Conservation (phyloP, 2,329 filamentous ascomycete genomes). For the Sporothrix pallida region DNA sequence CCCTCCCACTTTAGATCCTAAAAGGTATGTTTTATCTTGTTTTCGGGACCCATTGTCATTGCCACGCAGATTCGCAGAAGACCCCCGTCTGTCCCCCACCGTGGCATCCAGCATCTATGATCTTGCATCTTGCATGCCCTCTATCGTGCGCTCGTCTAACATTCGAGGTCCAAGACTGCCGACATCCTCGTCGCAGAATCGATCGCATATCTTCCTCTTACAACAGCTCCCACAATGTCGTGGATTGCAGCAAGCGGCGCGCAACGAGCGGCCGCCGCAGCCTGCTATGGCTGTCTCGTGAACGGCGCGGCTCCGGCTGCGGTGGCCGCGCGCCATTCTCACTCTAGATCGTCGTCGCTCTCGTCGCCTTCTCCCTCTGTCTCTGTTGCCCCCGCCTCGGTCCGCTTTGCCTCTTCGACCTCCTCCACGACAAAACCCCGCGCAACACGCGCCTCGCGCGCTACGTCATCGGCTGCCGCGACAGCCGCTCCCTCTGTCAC, state of each 20-base stretch:
- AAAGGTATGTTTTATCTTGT: slow-evolving; percentile 4
- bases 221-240: slow-evolving; percentile 33
- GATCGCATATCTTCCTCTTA: not conserved
- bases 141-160: not conserved
- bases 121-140: not conserved
- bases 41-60: not conserved
- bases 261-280: slow-evolving; percentile 31
- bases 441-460: slow-evolving; percentile 28
- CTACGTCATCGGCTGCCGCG: slow-evolving; percentile 8
- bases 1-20: too few species aligned
- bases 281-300: slow-evolving; percentile 35
- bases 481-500: not conserved
- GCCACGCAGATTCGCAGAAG: not conserved
- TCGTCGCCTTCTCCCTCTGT: not conserved
- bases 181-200: not conserved
- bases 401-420: slow-evolving; percentile 34
- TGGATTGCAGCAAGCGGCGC: slow-evolving; percentile 36
- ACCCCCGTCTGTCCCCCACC: slow-evolving; percentile 15
- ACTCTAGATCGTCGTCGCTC: not conserved
- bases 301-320: slow-evolving; percentile 30
- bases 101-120: not conserved
- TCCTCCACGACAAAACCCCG: slow-evolving; percentile 33
- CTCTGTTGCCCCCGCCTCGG: not conserved
- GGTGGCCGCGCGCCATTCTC: too few species aligned
- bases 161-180: not conserved